Conservation (phyloP, 352 stramenopile genomes). For the Phytophthora idaei region DNA sequence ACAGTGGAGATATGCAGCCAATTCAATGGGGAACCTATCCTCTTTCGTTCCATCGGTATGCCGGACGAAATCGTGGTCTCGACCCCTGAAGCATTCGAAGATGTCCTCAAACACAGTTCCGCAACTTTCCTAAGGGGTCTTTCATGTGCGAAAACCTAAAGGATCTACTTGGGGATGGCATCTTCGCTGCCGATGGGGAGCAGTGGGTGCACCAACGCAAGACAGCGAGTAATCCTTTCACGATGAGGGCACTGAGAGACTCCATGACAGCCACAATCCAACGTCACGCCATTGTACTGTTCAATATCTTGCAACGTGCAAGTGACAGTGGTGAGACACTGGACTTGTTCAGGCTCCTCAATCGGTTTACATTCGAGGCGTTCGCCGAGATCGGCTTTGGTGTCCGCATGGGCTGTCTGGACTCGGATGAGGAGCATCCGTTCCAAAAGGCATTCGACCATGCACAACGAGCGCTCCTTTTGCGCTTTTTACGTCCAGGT, state of each 20-base stretch:
- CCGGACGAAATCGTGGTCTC: slow-evolving; percentile 6
- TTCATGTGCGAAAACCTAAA: slow-evolving; percentile 39
- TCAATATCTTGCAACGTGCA: slow-evolving; percentile 20
- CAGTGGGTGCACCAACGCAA: slow-evolving; percentile 78
- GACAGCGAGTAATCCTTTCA: slow-evolving; percentile 86
- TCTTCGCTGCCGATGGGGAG: slow-evolving; percentile 68
- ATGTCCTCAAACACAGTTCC: slow-evolving; percentile 63
- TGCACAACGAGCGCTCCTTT: slow-evolving; percentile 35
- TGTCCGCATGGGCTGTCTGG: slow-evolving; percentile 46
- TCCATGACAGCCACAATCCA: slow-evolving; percentile 43
- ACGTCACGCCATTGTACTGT: slow-evolving; percentile 26
- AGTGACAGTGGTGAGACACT: slow-evolving; percentile 13
- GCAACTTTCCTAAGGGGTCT: slow-evolving; percentile 66
- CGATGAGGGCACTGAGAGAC: slow-evolving; percentile 42
- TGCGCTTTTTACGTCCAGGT: slow-evolving; percentile 44
- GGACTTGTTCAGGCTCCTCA: slow-evolving; percentile 49
- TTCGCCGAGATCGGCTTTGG: slow-evolving; percentile 78
- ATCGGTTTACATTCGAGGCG: slow-evolving; percentile 67
- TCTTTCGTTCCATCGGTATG: too few species aligned
- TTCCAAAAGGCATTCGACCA: slow-evolving; percentile 66
- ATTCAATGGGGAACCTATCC: too few species aligned
- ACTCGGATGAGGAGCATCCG: slow-evolving; percentile 38
- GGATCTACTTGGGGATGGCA: slow-evolving; percentile 67
- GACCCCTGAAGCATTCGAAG: slow-evolving; percentile 50
- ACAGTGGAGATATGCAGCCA: slow-evolving; percentile 3